Evolutionary conservation across 345 rosid species (phyloP), one percentile per base, ranked within the genome.

Genomic region (Pistacia vera): DNA sequence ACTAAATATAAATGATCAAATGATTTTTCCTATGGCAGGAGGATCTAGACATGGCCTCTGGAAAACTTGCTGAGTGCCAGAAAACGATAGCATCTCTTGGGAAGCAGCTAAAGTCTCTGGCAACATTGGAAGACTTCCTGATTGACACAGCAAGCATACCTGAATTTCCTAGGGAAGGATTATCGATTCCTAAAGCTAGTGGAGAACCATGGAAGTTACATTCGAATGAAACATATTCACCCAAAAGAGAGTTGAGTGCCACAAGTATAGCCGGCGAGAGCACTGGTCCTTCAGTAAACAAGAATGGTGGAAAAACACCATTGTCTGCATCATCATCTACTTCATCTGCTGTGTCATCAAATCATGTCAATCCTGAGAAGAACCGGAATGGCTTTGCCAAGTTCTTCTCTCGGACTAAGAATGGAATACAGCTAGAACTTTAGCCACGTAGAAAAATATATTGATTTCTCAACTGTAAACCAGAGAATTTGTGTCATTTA

Each of bases 111-210:
- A 91, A 92, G 59, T 95, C 99, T 76, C 92, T 95, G 63, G 99
- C 98, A 75, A 93, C 98, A 20, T 85, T 93, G 18, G 98, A 95
- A 82, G 99, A 95, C 81, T 95, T 95, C 87, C 86, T 95, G 77
- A 83, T 90, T 3, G 98, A 95, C 84, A 90, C 97, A 56, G 76
- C 83, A 4, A 84, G 87, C 81, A 77, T 90, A 79, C 87, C 89
- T 0, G 88, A 82, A 63, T 81, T 87, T 55, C 61, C 85, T 71
- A 68, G 66, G 2, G 78, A 66, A 58, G 80, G 74, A 81, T 67
- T 86, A 41, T 61, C 72, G 71, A 65, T 72, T 70, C 75, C 83
- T 33, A 73, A 63, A 55, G 70, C 72, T 51, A 68, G 72, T 71
- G 84, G 77, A 60, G 97, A 89, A 78, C 83, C 76, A 25, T 86